Conservation (phyloP, 345 rosid genomes). For the Populus pruinosa region DNA sequence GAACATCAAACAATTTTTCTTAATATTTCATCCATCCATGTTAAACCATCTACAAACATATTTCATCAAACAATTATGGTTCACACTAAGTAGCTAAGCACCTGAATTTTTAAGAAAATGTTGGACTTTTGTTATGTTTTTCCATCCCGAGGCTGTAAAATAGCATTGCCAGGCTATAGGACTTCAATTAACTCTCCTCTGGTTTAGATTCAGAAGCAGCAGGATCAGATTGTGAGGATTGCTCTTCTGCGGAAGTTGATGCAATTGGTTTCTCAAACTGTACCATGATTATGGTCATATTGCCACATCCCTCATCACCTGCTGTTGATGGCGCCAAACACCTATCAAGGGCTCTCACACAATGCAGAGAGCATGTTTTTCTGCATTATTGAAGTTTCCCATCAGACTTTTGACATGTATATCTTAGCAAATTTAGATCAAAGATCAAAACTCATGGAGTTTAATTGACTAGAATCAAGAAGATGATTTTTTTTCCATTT, state of each 20-base stretch:
- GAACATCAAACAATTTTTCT: constrained; percentile 7
- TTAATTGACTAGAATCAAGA: too few species aligned
- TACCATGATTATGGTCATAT: constrained; percentile 95
- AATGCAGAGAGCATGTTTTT: constrained; percentile 76
- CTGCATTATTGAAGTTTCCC: constrained; percentile 37
- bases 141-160: neutral
- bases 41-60: constrained; percentile 15
- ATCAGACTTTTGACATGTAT: neutral
- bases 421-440: neutral
- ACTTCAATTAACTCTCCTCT: constrained; percentile 24
- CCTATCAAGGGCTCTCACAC: too few species aligned
- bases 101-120: neutral
- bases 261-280: constrained; percentile 69
- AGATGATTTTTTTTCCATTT: too few species aligned
- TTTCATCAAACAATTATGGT: too few species aligned
- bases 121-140: neutral
- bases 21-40: neutral
- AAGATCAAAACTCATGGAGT: too few species aligned
- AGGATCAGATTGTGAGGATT: constrained; percentile 32
- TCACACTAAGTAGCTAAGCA: constrained; percentile 1
- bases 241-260: constrained; percentile 27
- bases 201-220: constrained; percentile 18
- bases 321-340: constrained; percentile 86
- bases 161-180: neutral
- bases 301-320: constrained; percentile 92